Evolutionary conservation across 2,329 filamentous ascomycete species (phyloP).

Genomic region (Hymenoscyphus salicellus): DNA sequence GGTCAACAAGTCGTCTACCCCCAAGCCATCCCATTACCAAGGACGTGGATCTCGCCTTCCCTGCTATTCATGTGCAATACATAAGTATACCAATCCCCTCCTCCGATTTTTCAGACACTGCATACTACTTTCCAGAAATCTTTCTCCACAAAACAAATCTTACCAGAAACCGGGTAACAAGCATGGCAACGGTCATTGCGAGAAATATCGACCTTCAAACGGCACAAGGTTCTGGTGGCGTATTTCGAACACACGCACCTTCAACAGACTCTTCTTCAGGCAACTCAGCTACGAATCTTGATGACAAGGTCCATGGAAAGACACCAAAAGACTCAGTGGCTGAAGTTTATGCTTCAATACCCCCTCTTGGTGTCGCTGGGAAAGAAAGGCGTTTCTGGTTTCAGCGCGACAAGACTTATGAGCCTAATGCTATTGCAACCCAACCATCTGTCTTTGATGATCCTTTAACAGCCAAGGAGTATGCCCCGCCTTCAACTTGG

Average conservation of each 20-base stretch:
- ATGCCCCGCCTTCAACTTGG: constrained; percentile 27
- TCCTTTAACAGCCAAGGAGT: constrained; percentile 26
- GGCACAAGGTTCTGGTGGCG: background rate
- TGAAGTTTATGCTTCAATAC: background rate
- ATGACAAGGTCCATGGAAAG: background rate
- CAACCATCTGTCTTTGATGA: constrained; percentile 31
- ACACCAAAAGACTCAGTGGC: background rate
- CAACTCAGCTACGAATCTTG: background rate
- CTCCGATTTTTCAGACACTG: too few species aligned
- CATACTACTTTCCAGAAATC: too few species aligned
- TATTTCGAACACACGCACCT: background rate
- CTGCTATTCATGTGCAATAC: too few species aligned
- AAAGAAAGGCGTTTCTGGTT: constrained; percentile 28
- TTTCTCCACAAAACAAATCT: too few species aligned
- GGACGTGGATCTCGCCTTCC: too few species aligned
- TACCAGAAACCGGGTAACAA: too few species aligned
- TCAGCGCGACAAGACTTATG: constrained; percentile 24
- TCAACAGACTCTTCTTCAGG: background rate
- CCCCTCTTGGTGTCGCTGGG: constrained; percentile 21
- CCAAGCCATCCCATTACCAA: too few species aligned
- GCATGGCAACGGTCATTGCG: background rate
- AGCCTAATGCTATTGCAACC: constrained; percentile 29
- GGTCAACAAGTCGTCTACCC: too few species aligned
- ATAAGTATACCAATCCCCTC: too few species aligned
- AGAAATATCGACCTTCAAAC: background rate